These are phyloP conservation scores for Trypanosoma mega DNA, from an alignment of 208 protist genomes.

Conservation along the genomic window DNA sequence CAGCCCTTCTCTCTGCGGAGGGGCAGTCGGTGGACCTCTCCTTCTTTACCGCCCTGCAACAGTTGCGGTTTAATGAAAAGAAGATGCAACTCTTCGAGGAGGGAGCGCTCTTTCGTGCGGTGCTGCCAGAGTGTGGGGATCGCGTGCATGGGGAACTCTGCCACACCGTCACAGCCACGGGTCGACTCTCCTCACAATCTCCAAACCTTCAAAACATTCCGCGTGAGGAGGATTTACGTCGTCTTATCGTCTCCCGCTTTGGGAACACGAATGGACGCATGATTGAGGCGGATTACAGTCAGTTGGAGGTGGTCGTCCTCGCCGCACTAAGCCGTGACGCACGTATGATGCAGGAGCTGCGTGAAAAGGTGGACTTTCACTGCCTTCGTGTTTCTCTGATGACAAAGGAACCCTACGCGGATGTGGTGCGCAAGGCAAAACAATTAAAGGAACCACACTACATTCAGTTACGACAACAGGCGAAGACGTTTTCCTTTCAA, in stretches of 20 bases:
- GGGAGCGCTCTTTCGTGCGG: constrained; percentile 84
- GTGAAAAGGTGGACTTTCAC: constrained; percentile 89
- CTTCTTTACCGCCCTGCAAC: constrained; percentile 88
- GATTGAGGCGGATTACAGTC: constrained; percentile 91
- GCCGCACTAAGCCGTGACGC: constrained; percentile 85
- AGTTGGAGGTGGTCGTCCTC: constrained; percentile 89
- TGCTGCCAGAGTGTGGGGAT: constrained; percentile 80
- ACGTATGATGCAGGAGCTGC: constrained; percentile 85
- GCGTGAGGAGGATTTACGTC: constrained; percentile 78
- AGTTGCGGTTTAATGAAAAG: constrained; percentile 90
- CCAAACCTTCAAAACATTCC: constrained; percentile 92
- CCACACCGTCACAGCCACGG: constrained; percentile 87
- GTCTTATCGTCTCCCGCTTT: constrained; percentile 84
- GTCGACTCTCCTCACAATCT: constrained; percentile 85
- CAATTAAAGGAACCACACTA: constrained; percentile 80
- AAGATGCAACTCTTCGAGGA: constrained; percentile 91
- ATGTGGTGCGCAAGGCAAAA: constrained; percentile 84
- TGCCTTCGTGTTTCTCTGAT: constrained; percentile 87
- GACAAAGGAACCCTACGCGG: constrained; percentile 89
- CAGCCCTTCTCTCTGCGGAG: constrained; percentile 74
- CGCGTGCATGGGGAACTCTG: constrained; percentile 88
- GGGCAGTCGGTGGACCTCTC: constrained; percentile 73
- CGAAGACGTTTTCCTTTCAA: constrained; percentile 92
- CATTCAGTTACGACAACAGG: constrained; percentile 89
- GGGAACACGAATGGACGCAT: constrained; percentile 66